A percentile compares a stretch with the other conserved stretches of the same genome.
phyloP scores from a whole-genome alignment of 2,329 filamentous ascomycete genomes.

The Incumbomyces delicatus region DNA sequence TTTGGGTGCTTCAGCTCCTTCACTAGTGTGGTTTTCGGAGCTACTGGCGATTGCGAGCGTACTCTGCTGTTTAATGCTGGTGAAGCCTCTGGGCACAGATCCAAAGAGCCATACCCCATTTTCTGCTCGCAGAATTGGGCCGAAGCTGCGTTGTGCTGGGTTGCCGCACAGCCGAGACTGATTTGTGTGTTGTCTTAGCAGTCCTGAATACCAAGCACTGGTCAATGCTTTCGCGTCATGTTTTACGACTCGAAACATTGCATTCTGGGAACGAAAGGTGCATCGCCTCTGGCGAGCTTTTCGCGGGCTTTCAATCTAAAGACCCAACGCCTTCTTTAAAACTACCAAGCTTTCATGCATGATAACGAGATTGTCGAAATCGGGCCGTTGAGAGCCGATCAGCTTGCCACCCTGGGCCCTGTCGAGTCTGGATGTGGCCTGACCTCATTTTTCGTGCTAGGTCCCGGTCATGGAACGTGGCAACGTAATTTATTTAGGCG shows the following conservation, averaged over 20 bases:
- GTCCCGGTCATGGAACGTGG: background rate
- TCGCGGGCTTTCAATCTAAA: no score
- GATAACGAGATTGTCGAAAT: no score
- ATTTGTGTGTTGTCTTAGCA: background rate
- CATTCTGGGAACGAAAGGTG: background rate
- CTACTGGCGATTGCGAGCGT: background rate
- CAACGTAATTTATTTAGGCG: background rate
- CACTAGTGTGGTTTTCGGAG: background rate
- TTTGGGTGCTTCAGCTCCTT: slow-evolving; percentile 7
- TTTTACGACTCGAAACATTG: slow-evolving; percentile 1
- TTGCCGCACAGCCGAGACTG: background rate
- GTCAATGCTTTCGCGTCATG: background rate
- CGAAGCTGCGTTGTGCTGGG: background rate
- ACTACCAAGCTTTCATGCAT: no score
- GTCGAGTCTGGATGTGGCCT: no score
- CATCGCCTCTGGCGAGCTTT: no score
- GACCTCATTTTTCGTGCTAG: no score
- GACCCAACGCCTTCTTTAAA: no score
- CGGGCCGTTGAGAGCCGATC: no score
- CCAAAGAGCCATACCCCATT: no score
- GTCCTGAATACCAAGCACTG: background rate
- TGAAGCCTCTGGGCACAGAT: no score
- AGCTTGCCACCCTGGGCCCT: no score
- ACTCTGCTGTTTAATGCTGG: no score
- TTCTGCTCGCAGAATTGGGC: background rate